Percentiles rank a stretch among this genome's conserved stretches.
Conservation (phyloP, 2,329 filamentous ascomycete species). For the Fusarium verticillioides region DNA sequence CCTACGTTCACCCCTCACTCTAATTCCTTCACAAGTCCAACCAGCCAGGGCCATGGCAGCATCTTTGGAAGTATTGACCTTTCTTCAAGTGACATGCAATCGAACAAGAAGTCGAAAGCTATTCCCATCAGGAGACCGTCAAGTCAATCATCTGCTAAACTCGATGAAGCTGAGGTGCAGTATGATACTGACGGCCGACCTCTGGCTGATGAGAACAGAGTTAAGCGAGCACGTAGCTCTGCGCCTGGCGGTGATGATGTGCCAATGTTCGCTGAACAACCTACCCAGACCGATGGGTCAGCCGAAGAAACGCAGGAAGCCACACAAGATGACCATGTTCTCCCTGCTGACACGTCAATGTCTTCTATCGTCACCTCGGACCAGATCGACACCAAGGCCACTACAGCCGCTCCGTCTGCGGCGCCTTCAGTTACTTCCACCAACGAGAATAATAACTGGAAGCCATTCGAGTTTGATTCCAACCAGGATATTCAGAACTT, state of each 20-base stretch:
- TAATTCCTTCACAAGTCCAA: conserved; percentile 59
- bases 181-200: conserved; percentile 64
- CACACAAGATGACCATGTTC: conserved; percentile 51
- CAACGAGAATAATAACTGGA: conserved; percentile 59
- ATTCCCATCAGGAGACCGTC: conserved; percentile 81
- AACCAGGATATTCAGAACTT: conserved; percentile 61
- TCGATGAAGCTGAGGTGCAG: conserved; percentile 38
- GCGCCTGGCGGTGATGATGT: conserved; percentile 77
- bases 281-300: conserved; percentile 34
- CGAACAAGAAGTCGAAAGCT: conserved; percentile 80
- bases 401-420: conserved; percentile 63
- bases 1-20: conserved; percentile 77
- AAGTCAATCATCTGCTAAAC: conserved; percentile 57
- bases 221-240: conserved; percentile 78
- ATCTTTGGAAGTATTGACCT: conserved; percentile 79
- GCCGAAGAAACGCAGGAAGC: conserved; percentile 24
- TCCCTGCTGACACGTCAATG: conserved; percentile 61
- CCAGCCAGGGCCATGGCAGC: conserved; percentile 56
- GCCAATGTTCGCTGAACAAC: conserved; percentile 75
- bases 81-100: conserved; percentile 70
- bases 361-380: conserved; percentile 65
- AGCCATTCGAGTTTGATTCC: conserved; percentile 70
- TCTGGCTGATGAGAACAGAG: conserved; percentile 71
- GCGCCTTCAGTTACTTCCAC: conserved; percentile 65
- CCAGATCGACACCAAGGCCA: conserved; percentile 63